These are phyloP conservation scores for Phytophthora colocasiae DNA, from an alignment of 352 stramenopile species.

Conservation along the genomic window DNA sequence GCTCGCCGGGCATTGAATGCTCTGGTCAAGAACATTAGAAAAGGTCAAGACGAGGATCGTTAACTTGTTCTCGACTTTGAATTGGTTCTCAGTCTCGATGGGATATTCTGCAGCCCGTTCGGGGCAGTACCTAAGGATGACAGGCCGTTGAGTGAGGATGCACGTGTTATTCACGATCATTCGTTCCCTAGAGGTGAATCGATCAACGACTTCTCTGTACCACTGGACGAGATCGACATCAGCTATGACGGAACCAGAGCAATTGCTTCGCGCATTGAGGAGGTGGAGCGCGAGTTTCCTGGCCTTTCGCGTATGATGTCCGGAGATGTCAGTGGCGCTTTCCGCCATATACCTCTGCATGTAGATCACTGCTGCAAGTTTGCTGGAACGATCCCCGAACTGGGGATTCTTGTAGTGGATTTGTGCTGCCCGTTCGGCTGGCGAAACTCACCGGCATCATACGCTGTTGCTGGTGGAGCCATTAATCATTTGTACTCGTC, in stretches of 20 bases:
- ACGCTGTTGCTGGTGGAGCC: background rate
- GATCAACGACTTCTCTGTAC: slow-evolving; percentile 17
- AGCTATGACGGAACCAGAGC: background rate
- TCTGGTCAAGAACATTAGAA: slow-evolving; percentile 15
- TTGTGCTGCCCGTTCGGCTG: slow-evolving; percentile 16
- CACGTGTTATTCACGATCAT: slow-evolving; percentile 21
- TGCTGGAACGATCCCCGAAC: slow-evolving; percentile 5
- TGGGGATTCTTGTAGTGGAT: slow-evolving; percentile 7
- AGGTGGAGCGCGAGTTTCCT: background rate
- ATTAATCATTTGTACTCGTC: slow-evolving; percentile 17
- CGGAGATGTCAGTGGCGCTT: slow-evolving; percentile 5
- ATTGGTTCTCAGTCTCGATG: slow-evolving; percentile 4
- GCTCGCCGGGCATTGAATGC: background rate
- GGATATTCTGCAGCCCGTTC: slow-evolving; percentile 16
- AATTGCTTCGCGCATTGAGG: background rate
- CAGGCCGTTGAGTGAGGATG: slow-evolving; percentile 1
- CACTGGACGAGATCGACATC: background rate
- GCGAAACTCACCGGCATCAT: background rate
- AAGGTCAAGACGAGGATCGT: slow-evolving; percentile 14
- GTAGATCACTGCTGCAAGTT: slow-evolving; percentile 1
- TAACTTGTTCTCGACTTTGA: slow-evolving; percentile 27
- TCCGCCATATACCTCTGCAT: slow-evolving; percentile 17
- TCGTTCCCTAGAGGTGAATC: slow-evolving; percentile 4
- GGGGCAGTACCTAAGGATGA: slow-evolving; percentile 8
- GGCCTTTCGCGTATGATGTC: slow-evolving; percentile 10